Base-by-base conservation (phyloP, 2,329 filamentous ascomycete species). In the Alternaria triticimaculans region DNA sequence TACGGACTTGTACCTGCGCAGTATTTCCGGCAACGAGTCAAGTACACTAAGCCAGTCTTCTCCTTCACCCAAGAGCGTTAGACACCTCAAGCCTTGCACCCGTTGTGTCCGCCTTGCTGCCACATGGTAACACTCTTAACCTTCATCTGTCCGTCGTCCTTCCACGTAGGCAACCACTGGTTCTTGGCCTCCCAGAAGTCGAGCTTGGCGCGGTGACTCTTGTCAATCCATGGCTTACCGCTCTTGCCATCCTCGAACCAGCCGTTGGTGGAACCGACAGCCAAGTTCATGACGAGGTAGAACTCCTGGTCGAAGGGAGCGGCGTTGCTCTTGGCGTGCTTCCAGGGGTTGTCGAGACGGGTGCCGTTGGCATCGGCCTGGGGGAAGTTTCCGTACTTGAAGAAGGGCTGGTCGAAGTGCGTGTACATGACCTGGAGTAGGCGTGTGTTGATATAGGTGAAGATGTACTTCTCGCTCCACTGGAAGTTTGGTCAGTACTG, bases 381-480 rank as follows among this genome's bases (percentile, higher is more conserved):
- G 6, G 90, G 89, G 77, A 94, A 94, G 55, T 85, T 81, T 26
- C 92, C 91, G 51, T 89, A 88, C 69, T 88, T 69, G 87, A 89
- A 94, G 74, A 94, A 86, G 10, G 87, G 85, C 71, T 87, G 76
- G 71, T 90, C 83, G 74, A 94, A 94, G 78, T 80, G 92, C 70
- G 87, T 90, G 83, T 94, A 96, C 65, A 93, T 85, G 55, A 95
- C 92, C 78, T 95, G 92, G 26, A 94, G 84, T 20, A 96, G 87
- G 12, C 91, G 89, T 49, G 87, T 90, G 84, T 96, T 91, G 82
- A 96, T 86, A 77, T 94, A 96, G 23, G 92, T 94, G 83, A 95
- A 96, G 63, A 96, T 83, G 79, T 96, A 96, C 80, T 94, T 95
- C 72, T 95, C 87, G 55, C 89, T 93, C 93, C 93, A 96, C 80